phyloP scores from a whole-genome alignment of 2,329 filamentous ascomycete genomes.

The Rhynchosporium graminicola region DNA sequence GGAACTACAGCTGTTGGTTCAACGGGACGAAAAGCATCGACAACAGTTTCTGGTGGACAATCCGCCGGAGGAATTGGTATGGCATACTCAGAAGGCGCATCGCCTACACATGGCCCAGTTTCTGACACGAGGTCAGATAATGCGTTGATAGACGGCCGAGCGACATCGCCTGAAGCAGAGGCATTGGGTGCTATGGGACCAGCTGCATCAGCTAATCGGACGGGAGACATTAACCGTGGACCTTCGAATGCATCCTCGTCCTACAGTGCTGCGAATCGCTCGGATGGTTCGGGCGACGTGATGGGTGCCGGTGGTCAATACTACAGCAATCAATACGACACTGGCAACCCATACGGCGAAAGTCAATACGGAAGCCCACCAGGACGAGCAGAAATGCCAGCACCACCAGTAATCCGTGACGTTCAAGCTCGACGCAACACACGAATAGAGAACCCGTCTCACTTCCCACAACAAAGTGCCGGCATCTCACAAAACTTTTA shows the following conservation, averaged over 20 bases:
- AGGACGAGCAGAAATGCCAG: slow-evolving; percentile 47
- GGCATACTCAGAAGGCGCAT: slow-evolving; percentile 73
- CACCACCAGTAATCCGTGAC: slow-evolving; percentile 85
- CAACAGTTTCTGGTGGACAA: slow-evolving; percentile 77
- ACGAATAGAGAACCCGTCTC: slow-evolving; percentile 85
- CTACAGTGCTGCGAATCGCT: slow-evolving; percentile 81
- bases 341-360: slow-evolving; percentile 56
- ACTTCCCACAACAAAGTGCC: slow-evolving; percentile 88
- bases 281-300: slow-evolving; percentile 63
- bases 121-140: slow-evolving; percentile 74
- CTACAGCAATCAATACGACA: slow-evolving; percentile 62
- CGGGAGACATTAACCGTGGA: slow-evolving; percentile 76
- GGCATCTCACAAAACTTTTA: slow-evolving; percentile 98
- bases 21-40: slow-evolving; percentile 81
- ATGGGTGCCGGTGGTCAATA: slow-evolving; percentile 44
- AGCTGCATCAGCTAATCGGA: slow-evolving; percentile 63
- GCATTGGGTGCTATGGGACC: slow-evolving; percentile 82
- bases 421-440: slow-evolving; percentile 92
- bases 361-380: slow-evolving; percentile 40
- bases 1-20: slow-evolving; percentile 72
- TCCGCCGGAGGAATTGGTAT: slow-evolving; percentile 55
- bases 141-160: slow-evolving; percentile 56
- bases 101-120: slow-evolving; percentile 63
- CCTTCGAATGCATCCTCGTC: slow-evolving; percentile 95
- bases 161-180: slow-evolving; percentile 67